phyloP scores from a whole-genome alignment of 495 filamentous ascomycete genomes.

The Neohortaea acidophila region DNA sequence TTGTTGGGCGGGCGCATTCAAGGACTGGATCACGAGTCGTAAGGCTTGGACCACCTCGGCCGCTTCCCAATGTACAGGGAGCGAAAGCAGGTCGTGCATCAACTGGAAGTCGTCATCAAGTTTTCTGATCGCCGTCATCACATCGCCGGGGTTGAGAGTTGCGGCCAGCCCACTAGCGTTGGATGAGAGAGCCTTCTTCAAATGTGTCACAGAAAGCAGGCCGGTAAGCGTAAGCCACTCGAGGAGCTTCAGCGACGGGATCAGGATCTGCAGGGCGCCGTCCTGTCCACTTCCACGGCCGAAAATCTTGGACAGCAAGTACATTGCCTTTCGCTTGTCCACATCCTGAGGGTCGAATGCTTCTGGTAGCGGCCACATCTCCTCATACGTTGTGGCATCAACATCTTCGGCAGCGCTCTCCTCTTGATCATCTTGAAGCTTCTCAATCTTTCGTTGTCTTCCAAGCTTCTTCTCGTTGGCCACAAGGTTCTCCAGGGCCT shows the following conservation, averaged over 20 bases:
- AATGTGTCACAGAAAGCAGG: constrained; percentile 19
- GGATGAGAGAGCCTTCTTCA: constrained; percentile 1
- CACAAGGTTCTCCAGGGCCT: constrained; percentile 39
- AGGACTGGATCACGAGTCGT: constrained; percentile 23
- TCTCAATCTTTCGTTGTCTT: not conserved
- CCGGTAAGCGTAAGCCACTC: constrained; percentile 25
- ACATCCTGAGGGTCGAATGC: constrained; percentile 9
- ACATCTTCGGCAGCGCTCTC: not conserved
- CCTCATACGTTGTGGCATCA: not conserved
- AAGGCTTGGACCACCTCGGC: constrained; percentile 33
- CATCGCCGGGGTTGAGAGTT: constrained; percentile 17
- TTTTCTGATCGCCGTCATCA: constrained; percentile 23
- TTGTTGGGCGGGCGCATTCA: constrained; percentile 13
- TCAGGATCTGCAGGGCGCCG: not conserved
- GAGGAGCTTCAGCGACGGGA: not conserved
- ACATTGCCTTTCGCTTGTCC: constrained; percentile 32
- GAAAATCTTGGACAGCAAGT: constrained; percentile 43
- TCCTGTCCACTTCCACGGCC: not conserved
- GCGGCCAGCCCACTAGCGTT: no score
- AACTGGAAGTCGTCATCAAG: constrained; percentile 25
- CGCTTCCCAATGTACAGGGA: constrained; percentile 27
- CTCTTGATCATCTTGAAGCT: not conserved
- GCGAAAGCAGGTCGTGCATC: constrained; percentile 21
- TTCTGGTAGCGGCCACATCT: not conserved
- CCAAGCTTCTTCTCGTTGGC: constrained; percentile 16